These are phyloP conservation scores for Beauveria sp. DNA, from an alignment of 2,329 filamentous ascomycete genomes.

Conservation along the genomic window DNA sequence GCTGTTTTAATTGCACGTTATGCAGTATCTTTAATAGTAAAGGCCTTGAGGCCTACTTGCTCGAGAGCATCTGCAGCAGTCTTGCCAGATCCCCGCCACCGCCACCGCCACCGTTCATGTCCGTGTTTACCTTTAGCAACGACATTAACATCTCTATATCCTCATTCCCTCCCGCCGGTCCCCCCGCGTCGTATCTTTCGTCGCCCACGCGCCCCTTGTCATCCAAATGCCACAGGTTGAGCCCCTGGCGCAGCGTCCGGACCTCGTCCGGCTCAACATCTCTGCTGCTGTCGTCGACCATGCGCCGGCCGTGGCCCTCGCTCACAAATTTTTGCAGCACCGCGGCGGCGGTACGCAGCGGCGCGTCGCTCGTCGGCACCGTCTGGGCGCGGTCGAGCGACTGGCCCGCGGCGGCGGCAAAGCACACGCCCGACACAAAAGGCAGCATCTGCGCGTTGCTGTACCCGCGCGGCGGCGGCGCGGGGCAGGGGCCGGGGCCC, in stretches of 20 bases:
- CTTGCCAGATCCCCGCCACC: no score
- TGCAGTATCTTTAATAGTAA: no score
- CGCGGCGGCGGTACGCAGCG: background rate
- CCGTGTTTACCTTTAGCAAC: no score
- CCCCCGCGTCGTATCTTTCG: no score
- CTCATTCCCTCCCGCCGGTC: no score
- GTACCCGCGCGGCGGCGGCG: background rate
- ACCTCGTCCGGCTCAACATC: background rate
- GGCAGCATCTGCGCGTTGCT: background rate
- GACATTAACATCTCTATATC: no score
- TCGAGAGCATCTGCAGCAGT: no score
- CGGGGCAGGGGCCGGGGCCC: background rate
- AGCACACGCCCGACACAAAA: background rate
- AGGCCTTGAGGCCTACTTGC: no score
- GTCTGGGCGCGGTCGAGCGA: background rate
- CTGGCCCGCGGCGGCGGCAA: constrained; percentile 1
- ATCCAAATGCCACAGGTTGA: background rate
- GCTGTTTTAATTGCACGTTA: no score
- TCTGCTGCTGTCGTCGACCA: background rate
- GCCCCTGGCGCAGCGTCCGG: background rate
- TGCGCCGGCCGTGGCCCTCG: background rate
- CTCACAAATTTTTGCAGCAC: background rate
- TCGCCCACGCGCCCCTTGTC: no score
- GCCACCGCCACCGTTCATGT: no score
- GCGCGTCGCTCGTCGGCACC: background rate